Base-by-base conservation (phyloP, 2,329 filamentous ascomycete species). In the Colletotrichum sp. region DNA sequence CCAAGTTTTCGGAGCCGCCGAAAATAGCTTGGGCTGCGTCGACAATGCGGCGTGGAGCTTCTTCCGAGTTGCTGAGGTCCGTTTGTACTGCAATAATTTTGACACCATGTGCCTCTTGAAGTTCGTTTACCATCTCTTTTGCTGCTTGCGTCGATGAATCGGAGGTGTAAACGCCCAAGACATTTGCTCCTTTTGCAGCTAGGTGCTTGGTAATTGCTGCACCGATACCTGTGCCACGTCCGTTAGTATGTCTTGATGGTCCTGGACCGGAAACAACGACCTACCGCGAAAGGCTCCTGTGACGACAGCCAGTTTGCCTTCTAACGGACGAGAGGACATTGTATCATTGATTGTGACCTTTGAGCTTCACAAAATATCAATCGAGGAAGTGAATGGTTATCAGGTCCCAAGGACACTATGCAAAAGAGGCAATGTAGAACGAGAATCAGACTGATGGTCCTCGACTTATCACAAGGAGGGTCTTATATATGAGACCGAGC, bases 151-250 rank as follows among this genome's bases (percentile, higher is more conserved):
- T 78, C 6, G 86, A 88, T 19, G 82, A 83, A 12, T 80, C 19
- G 5, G 85, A 86, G 8, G 93, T 94, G 87, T 94, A 95, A 85
- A 93, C 94, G 76, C 95, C 87, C 49, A 95, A 87, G 5, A 95
- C 84, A 62, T 91, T 90, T 84, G 89, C 90, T 79, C 94, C 94
- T 84, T 95, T 95, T 78, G 88, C 88, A 72, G 93, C 94, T 29
- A 95, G 90, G 80, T 94, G 95, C 72, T 91, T 89, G 66, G 93
- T 92, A 71, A 90, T 89, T 32, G 87, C 86, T 62, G 84, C 84
- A 55, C 95, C 95, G 80, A 96, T 96, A 78, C 95, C 95, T 95
- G 49, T 39, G 6, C 19, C 49, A 52, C 6, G 49, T 55, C 13
- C 19, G 15, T 25, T 6, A 25, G 22, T n/a, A 25, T n/a, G 5